Conservation (phyloP, 257 asterid species). For the Anisodus tanguticus region DNA sequence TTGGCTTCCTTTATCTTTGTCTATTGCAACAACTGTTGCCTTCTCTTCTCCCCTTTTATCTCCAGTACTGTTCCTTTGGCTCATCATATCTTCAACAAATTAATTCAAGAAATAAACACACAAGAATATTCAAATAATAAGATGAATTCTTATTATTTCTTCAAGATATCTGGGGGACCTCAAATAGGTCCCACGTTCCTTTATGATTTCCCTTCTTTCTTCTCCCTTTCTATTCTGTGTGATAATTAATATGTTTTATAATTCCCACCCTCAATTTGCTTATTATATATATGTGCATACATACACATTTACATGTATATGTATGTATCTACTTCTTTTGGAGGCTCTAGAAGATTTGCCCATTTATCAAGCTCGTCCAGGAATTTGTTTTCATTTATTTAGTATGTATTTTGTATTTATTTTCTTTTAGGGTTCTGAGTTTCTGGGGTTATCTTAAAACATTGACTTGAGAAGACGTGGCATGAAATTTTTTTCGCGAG, state of each 20-base stretch:
- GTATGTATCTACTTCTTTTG: neutral
- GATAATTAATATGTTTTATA: neutral
- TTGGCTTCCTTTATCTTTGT: conserved; percentile 94
- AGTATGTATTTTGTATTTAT: neutral
- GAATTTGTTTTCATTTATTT: neutral
- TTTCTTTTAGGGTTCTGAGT: conserved; percentile 16
- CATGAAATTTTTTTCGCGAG: neutral
- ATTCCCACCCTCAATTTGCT: neutral
- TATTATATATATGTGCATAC: neutral
- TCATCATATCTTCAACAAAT: conserved; percentile 31
- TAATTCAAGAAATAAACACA: neutral
- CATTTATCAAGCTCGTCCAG: conserved; percentile 30
- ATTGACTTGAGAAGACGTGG: neutral
- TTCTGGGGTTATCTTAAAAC: neutral
- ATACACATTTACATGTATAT: neutral
- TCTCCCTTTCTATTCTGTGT: neutral
- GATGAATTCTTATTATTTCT: neutral
- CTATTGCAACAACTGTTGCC: conserved; percentile 74
- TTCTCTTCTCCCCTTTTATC: conserved; percentile 51
- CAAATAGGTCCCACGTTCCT: conserved; percentile 1
- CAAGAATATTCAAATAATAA: neutral
- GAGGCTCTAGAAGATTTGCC: conserved; percentile 19
- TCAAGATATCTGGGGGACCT: neutral
- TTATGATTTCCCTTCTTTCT: neutral
- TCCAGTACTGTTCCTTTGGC: conserved; percentile 44